Base-by-base conservation (phyloP, 352 stramenopile genomes). In the Phytophthora quininea region DNA sequence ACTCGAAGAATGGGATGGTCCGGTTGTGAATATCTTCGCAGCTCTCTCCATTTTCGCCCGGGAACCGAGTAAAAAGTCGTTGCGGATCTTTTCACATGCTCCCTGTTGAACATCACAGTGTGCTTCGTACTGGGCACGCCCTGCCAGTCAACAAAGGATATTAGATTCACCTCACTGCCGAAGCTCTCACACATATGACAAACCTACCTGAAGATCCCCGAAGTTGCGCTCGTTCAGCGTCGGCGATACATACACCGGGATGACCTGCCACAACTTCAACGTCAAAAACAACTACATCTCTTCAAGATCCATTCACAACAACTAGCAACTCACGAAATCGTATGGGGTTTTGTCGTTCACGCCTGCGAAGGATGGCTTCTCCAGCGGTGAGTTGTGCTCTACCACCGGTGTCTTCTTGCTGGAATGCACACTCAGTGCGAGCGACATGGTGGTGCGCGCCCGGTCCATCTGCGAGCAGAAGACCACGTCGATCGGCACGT, bases 381-480 rank as follows among this genome's bases (percentile, higher is more conserved):
- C 84, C 45, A 95, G 73, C 32, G 86, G 86, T 32, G 86, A 95
- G 29, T 66, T 69, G 70, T 95, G 82, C 59, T 93, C 79, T 31
- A 92, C 81, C 27, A 95, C 82, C 0, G 86, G 86, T 9, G 86
- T 95, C 71, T 92, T 92, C 65, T 85, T 89, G 66, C 86, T 95
- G 15, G 84, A 85, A 64, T 95, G 86, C 30, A 92, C 79, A 61
- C 84, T 93, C 7, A 95, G 74, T 54, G 86, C 86, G 30, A 95
- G 71, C 55, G 84, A 89, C 62, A 95, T 77, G 27, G 87, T 95
- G 19, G 84, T 81, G 37, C 85, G 82, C 38, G 87, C 87, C 40
- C 87, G 87, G 56, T 95, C 87, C 87, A 93, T 91, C 54, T 95
- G 83, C 40, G 87, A 95, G 74, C 85, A 93, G 65, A 95, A 95